Percentiles rank a stretch among this genome's conserved stretches.
phyloP scores from a whole-genome alignment of 2,329 filamentous ascomycete species.

The Ophiostoma perfectum region DNA sequence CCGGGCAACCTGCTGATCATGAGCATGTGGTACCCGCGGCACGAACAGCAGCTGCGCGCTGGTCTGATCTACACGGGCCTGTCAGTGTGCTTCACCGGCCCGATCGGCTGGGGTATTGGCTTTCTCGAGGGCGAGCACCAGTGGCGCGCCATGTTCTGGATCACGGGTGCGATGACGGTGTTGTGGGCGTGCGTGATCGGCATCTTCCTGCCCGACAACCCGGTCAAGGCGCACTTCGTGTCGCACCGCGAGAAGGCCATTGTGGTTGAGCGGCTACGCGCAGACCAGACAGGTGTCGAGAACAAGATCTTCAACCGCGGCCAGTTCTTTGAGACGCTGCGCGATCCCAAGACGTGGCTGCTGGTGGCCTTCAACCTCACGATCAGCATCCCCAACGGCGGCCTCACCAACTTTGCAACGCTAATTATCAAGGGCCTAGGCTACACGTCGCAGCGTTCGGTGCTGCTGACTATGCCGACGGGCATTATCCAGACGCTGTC shows the following conservation, averaged over 20 bases:
- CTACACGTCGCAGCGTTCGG: conserved; percentile 43
- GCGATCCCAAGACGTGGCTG: conserved; percentile 33
- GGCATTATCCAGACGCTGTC: conserved; percentile 31
- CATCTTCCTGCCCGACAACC: conserved; percentile 53
- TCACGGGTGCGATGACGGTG: conserved; percentile 55
- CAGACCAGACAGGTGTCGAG: conserved; percentile 36
- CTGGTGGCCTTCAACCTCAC: conserved; percentile 17
- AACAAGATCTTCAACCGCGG: conserved; percentile 31
- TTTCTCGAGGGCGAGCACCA: conserved; percentile 52
- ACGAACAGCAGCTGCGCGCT: conserved; percentile 59
- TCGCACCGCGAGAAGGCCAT: conserved; percentile 30
- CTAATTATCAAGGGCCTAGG: conserved; percentile 50
- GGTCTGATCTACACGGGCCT: conserved; percentile 50
- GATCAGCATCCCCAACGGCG: conserved; percentile 20
- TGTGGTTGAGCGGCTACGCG: conserved; percentile 32
- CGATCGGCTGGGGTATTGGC: conserved; percentile 51
- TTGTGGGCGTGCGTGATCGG: conserved; percentile 55
- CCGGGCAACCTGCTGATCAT: conserved; percentile 58
- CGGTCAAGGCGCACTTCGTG: conserved; percentile 31
- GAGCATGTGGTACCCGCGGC: conserved; percentile 59
- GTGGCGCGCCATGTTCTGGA: conserved; percentile 65
- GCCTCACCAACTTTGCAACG: conserved; percentile 39
- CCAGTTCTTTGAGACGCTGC: conserved; percentile 34
- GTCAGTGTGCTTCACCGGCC: conserved; percentile 50
- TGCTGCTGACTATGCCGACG: conserved; percentile 30